phyloP scores from a whole-genome alignment of 2,329 filamentous ascomycete genomes.

The Fusarium chaquense region DNA sequence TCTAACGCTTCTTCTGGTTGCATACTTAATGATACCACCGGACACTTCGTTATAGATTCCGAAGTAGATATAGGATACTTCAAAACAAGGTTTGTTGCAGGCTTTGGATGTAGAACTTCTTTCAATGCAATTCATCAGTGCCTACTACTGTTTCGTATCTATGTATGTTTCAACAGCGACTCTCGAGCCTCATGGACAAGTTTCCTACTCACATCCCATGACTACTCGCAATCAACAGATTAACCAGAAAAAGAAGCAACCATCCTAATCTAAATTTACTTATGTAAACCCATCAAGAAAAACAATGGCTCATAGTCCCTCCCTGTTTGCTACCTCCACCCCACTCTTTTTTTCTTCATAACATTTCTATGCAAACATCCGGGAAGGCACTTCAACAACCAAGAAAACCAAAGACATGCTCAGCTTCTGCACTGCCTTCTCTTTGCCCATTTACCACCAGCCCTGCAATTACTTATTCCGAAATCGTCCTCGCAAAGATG shows the following conservation, averaged over 20 bases:
- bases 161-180: conserved; percentile 39
- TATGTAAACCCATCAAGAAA: conserved; percentile 43
- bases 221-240: conserved; percentile 42
- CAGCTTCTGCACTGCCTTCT: conserved; percentile 31
- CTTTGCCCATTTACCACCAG: conserved; percentile 39
- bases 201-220: conserved; percentile 38
- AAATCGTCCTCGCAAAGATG: conserved; percentile 18
- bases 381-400: conserved; percentile 29
- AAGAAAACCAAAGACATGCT: conserved; percentile 36
- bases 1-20: neutral
- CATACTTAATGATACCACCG: neutral
- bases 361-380: conserved; percentile 13
- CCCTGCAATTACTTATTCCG: conserved; percentile 18
- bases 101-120: neutral
- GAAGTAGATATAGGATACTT: neutral
- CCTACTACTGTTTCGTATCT: conserved; percentile 38
- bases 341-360: conserved; percentile 16
- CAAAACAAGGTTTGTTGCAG: neutral
- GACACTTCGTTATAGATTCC: neutral
- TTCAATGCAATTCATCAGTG: conserved; percentile 26
- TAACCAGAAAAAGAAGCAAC: conserved; percentile 48
- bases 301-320: conserved; percentile 48
- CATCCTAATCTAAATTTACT: conserved; percentile 50
- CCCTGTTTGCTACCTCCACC: conserved; percentile 26
- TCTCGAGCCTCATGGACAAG: conserved; percentile 17